Evolutionary conservation across 768 basidiomycete species (phyloP).

Genomic region (Leucosporidium creatinivorum): DNA sequence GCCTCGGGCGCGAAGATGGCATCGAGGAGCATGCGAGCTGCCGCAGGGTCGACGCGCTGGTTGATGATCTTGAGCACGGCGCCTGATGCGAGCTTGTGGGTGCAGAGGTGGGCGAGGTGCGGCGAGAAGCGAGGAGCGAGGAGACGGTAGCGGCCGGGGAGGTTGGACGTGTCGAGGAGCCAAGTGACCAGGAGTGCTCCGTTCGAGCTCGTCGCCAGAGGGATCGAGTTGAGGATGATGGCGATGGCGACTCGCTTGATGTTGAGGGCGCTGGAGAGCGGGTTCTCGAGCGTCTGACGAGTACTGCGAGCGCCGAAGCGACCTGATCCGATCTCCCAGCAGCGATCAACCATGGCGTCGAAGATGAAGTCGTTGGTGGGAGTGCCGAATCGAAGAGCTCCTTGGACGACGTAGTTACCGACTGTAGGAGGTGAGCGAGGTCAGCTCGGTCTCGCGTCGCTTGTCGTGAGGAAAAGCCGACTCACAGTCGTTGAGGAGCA

Average conservation of each 20-base stretch:
- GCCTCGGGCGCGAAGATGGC: slow-evolving; percentile 82
- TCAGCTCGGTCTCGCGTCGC: neutral
- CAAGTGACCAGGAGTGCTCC: slow-evolving; percentile 92
- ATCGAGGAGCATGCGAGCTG: slow-evolving; percentile 75
- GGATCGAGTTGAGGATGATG: slow-evolving; percentile 92
- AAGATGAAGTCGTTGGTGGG: slow-evolving; percentile 93
- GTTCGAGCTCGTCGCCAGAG: slow-evolving; percentile 94
- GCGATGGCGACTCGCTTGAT: slow-evolving; percentile 92
- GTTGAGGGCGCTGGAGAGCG: slow-evolving; percentile 75
- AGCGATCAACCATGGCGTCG: slow-evolving; percentile 92
- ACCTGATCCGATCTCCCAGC: slow-evolving; percentile 96
- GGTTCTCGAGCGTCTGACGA: slow-evolving; percentile 90
- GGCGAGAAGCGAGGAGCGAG: slow-evolving; percentile 93
- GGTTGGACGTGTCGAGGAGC: slow-evolving; percentile 88
- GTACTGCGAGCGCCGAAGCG: slow-evolving; percentile 96
- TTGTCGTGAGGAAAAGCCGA: slow-evolving; percentile 25
- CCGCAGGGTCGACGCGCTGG: slow-evolving; percentile 86
- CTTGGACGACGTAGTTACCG: slow-evolving; percentile 48
- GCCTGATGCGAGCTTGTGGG: slow-evolving; percentile 91
- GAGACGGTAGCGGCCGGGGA: slow-evolving; percentile 90
- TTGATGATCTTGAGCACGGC: slow-evolving; percentile 94
- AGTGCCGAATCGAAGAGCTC: slow-evolving; percentile 79
- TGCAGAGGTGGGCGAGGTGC: slow-evolving; percentile 92
- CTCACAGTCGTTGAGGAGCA: slow-evolving; percentile 91
- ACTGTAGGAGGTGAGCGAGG: slow-evolving; percentile 24